Evolutionary conservation across 1,139 yeast species (phyloP).

Genomic region (Kodamaea ohmeri): DNA sequence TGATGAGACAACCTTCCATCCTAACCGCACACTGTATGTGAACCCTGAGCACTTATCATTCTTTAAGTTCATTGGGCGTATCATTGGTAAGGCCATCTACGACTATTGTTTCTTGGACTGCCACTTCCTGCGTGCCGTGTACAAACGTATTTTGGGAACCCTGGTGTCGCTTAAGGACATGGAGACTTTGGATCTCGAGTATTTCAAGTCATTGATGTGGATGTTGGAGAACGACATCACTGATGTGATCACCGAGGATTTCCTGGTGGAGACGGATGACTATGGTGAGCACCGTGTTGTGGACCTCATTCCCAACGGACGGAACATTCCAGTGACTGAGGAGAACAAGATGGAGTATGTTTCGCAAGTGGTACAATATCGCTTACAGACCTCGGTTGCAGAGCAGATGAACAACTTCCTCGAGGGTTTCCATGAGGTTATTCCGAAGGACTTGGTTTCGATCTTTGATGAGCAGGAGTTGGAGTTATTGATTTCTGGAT

Average conservation of each 20-base stretch:
- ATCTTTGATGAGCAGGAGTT: conserved; percentile 95
- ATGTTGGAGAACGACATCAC: conserved; percentile 96
- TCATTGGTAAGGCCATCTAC: conserved; percentile 91
- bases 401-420: conserved; percentile 88
- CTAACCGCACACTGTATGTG: conserved; percentile 87
- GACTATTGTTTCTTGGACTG: conserved; percentile 89
- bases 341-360: conserved; percentile 91
- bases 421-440: conserved; percentile 86
- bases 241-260: conserved; percentile 93
- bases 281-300: conserved; percentile 84
- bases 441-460: conserved; percentile 81
- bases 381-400: conserved; percentile 76
- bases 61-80: conserved; percentile 90
- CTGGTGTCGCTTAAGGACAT: conserved; percentile 86
- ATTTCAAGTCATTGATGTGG: conserved; percentile 91
- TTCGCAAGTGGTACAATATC: conserved; percentile 77
- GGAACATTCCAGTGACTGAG: conserved; percentile 84
- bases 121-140: conserved; percentile 93
- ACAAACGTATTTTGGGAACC: conserved; percentile 78
- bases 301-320: conserved; percentile 80
- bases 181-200: conserved; percentile 92
- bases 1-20: conserved; percentile 93
- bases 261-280: conserved; percentile 90
- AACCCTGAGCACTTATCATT: conserved; percentile 91
- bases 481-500: conserved; percentile 87